phyloP scores from a whole-genome alignment of 768 basidiomycete genomes.

The Kwoniella dendrophila region DNA sequence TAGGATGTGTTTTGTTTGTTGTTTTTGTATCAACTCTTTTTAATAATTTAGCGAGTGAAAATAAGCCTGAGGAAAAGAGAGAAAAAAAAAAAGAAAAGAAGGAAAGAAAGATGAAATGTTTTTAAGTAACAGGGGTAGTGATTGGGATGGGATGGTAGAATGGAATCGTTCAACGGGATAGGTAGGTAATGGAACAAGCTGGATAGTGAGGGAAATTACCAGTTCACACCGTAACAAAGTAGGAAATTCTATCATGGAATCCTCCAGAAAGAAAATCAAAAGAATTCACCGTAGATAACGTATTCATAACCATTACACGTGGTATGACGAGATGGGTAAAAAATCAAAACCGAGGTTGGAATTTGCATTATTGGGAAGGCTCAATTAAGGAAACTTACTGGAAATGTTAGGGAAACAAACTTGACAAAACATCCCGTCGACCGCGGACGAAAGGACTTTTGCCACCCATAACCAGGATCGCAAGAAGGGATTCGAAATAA shows the following conservation, averaged over 20 bases:
- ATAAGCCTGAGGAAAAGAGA: constrained; percentile 18
- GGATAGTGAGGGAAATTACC: constrained; percentile 18
- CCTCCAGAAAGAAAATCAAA: constrained; percentile 15
- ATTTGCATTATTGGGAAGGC: not conserved
- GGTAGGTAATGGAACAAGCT: not conserved
- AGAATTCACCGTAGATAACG: too few relatives aligned
- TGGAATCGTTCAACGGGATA: constrained; percentile 9
- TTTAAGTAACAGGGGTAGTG: constrained; percentile 10
- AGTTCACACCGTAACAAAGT: constrained; percentile 7
- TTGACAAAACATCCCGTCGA: too few relatives aligned
- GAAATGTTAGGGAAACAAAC: too few relatives aligned
- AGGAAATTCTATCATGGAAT: constrained; percentile 23
- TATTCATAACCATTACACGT: not conserved
- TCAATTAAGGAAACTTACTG: not conserved
- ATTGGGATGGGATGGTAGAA: not conserved
- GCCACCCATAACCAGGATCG: not conserved
- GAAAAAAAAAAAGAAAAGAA: constrained; percentile 5
- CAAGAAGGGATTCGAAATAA: constrained; percentile 1
- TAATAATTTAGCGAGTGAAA: constrained; percentile 2
- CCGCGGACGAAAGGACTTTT: not conserved
- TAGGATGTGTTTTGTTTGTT: not conserved
- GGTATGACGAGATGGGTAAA: not conserved
- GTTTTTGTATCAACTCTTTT: constrained; percentile 3
- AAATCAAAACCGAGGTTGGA: not conserved
- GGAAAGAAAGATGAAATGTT: not conserved